Base-by-base conservation (phyloP, 73 alveolate species). In the Urostyla sp. region DNA sequence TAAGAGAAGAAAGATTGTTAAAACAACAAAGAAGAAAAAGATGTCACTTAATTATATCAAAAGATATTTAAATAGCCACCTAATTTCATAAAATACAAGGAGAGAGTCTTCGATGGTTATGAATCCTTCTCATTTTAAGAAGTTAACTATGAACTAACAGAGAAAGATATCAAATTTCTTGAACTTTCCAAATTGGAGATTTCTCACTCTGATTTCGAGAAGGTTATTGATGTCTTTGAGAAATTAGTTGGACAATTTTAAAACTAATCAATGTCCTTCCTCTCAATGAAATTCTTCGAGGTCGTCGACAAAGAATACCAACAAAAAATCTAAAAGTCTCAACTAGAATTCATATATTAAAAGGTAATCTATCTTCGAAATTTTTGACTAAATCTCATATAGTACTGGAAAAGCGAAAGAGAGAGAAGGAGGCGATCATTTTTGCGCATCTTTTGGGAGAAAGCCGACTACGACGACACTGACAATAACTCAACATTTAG, bases 321-420 rank as follows among this genome's bases (percentile, higher is more conserved):
- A 31, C 59, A 43, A 18, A 15, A 48, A 3, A 37, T 66, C 26
- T 24, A 10, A 44, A 66, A 44, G 28, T 4, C 4, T 2, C 15
- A 4, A 8, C 66, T 66, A 4, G 80, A 66, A 27, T 15, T 20
- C 35, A 66, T 66, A 20, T 66, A 66, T 24, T 63, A 66, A 44
- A 40, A 66, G 76, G 76, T 59, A 59, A 32, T n/a, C n/a, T n/a
- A 6, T 18, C 30, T 2, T 36, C 52, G 10, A 2, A n/a, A 10
- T 59, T 18, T 30, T 59, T 34, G 27, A n/a, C n/a, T n/a, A n/a
- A n/a, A n/a, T n/a, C n/a, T n/a, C n/a, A 7, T 11, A 59, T 59
- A 59, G 80, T 66, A 66, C 28, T 66, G 80, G 80, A 66, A 66
- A 28, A 44, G 63, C 44, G 80, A 66, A 26, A 66, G 80, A 44